phyloP scores from a whole-genome alignment of 306 rosid species.

The Sicyos baderoa region DNA sequence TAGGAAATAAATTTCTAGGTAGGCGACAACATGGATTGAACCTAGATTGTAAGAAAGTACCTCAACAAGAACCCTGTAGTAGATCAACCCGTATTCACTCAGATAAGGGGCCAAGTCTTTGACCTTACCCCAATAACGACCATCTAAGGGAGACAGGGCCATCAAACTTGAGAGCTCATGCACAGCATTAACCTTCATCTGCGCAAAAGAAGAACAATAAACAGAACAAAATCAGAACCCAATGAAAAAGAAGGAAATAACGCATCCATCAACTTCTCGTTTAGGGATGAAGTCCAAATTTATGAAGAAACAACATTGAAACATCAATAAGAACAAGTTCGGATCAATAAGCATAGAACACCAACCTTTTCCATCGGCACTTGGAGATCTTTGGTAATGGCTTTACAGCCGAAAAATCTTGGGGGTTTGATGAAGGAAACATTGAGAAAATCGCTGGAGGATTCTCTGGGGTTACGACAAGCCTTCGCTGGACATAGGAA shows the following conservation, averaged over 20 bases:
- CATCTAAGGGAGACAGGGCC: slow-evolving; percentile 64
- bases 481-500: neutral
- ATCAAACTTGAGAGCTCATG: slow-evolving; percentile 45
- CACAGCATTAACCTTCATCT: slow-evolving; percentile 16
- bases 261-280: slow-evolving; percentile 17
- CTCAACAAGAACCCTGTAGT: slow-evolving; percentile 56
- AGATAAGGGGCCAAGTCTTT: slow-evolving; percentile 48
- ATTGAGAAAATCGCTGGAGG: neutral
- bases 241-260: neutral
- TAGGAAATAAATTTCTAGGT: no score
- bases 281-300: slow-evolving; percentile 3
- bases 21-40: no score
- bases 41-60: slow-evolving; percentile 23
- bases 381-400: slow-evolving; percentile 21
- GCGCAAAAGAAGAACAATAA: neutral
- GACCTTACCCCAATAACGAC: slow-evolving; percentile 60
- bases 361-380: slow-evolving; percentile 17
- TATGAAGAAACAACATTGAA: neutral
- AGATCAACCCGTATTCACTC: slow-evolving; percentile 59
- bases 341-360: neutral
- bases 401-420: slow-evolving; percentile 28
- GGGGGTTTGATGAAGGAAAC: slow-evolving; percentile 15
- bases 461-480: neutral
- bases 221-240: neutral
- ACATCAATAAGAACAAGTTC: neutral